Base-by-base conservation (phyloP, 2,329 filamentous ascomycete species). In the Fusarium sp. region DNA sequence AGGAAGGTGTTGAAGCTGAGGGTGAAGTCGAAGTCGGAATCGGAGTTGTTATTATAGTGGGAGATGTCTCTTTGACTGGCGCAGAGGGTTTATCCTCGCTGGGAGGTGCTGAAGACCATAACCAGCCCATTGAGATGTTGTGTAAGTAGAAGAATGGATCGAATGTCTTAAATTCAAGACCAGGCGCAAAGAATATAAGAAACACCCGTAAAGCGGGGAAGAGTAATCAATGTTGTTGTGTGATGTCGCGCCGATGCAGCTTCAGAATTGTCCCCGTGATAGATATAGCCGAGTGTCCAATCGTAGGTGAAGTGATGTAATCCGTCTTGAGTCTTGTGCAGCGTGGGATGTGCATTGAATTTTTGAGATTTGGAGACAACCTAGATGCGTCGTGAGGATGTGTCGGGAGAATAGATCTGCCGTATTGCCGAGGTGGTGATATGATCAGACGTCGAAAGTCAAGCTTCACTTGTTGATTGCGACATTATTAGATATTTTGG, bases 41-140 rank as follows among this genome's bases (percentile, higher is more conserved):
- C 28, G 69, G 46, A 53, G 55, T 65, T 14, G 69, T 39, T 32
- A 71, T 54, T 48, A 73, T 56, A 30, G 69, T 62, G 39, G 72
- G 42, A 20, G 69, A 38, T 51, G 67, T 53, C 47, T 75, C 69
- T 47, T 73, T 70, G 30, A 67, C 54, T 34, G 70, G 68, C 42
- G 69, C 34, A 15, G 70, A 42, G 19, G 74, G 64, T 68, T 77
- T 75, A 15, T 58, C 57, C 34, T 62, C 44, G 19, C 23, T 53
- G 30, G 45, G 23, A 44, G 78, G 71, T n/a, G 77, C 66, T 7
- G 79, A 80, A 60, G 84, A 80, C 86, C 86, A 89, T 64, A 88
- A 79, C 88, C 88, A 90, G 68, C 86, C 87, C 88, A 90, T 90
- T 65, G 55, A 79, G 71, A 66, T 39, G 24, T 34, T 38, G 30